Percentiles rank a stretch among this genome's conserved stretches.
Conservation (phyloP, 495 filamentous ascomycete species). For the Filosporella fistucella region DNA sequence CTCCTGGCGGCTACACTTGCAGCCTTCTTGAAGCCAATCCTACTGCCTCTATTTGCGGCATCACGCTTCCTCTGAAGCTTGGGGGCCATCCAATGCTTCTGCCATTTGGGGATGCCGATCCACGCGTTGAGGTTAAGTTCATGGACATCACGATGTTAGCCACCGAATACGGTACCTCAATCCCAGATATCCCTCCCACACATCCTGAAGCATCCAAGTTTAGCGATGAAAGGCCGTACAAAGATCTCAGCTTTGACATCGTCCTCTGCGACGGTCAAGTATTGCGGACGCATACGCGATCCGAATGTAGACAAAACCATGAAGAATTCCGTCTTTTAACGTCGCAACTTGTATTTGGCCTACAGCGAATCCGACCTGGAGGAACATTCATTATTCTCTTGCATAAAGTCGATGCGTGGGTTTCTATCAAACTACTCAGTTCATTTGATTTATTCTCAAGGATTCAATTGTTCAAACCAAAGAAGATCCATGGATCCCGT, state of each 20-base stretch:
- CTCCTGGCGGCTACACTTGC: conserved; percentile 47
- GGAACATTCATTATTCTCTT: conserved; percentile 43
- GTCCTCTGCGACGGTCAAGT: conserved; percentile 56
- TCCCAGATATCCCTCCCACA: not conserved
- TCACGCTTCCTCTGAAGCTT: conserved; percentile 34
- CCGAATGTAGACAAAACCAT: conserved; percentile 31
- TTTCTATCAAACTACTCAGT: conserved; percentile 34
- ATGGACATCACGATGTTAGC: conserved; percentile 52
- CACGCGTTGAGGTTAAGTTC: conserved; percentile 22
- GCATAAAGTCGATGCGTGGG: conserved; percentile 42
- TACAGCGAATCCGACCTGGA: conserved; percentile 38
- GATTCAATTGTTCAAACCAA: conserved; percentile 45
- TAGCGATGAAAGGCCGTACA: conserved; percentile 19
- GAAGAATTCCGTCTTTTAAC: conserved; percentile 37
- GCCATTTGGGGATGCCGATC: not conserved
- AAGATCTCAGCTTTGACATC: conserved; percentile 40
- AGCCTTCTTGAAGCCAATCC: conserved; percentile 31
- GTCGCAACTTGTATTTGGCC: conserved; percentile 42
- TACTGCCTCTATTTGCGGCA: conserved; percentile 30
- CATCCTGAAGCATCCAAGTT: conserved; percentile 7
- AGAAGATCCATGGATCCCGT: conserved; percentile 31
- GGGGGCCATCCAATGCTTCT: conserved; percentile 42
- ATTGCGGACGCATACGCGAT: conserved; percentile 40
- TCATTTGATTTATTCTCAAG: conserved; percentile 37
- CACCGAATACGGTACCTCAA: conserved; percentile 39